Evolutionary conservation across 164 flowering plant genomes (phyloP), one percentile per base, ranked within the genome.

Genomic region (Cinnamomum chago): DNA sequence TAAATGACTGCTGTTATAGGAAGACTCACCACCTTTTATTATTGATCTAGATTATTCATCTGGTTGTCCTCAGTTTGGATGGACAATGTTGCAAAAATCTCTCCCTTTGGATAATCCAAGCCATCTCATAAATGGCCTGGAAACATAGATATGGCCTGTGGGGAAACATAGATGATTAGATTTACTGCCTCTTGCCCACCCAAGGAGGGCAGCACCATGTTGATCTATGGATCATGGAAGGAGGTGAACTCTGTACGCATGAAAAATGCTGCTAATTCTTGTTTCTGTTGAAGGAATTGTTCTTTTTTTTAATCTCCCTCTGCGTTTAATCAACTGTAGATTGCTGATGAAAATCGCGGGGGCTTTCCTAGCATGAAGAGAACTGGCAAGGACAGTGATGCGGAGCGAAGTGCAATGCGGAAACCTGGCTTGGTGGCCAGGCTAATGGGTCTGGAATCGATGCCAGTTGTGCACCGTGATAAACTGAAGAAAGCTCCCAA

Each of bases 361-460:
- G 95, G 95, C 20, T 95, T 93, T 73, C 95, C 97, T 7, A 87
- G 70, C 73, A 69, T 68, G 72, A 89, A 79, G 79, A 87, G 82
- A 65, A 72, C 79, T 77, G 87, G 83, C 27, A 50, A 35, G 55
- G 72, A 73, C 58, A 27, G 70, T 65, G 81, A 77, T 72, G 3
- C 27, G 3, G 85, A 84, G 58, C 78, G 80, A 30, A 83, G 76
- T 76, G 90, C 85, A 76, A 86, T 84, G 88, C 77, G 81, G 70
- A 65, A 86, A 27, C 95, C 99, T 1, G 70, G 92, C 67, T 83
- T 93, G 88, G 92, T 95, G 73, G 99, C 97, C 55, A 82, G 92
- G 90, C 83, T 95, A 1, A 95, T 95, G 99, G 99, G 99, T 15
- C 87, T 95, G 75, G 99, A 95, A 23, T 84, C 94, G 13, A 84